Conservation (phyloP, 129 eudicot species). For the Apium graveolens region DNA sequence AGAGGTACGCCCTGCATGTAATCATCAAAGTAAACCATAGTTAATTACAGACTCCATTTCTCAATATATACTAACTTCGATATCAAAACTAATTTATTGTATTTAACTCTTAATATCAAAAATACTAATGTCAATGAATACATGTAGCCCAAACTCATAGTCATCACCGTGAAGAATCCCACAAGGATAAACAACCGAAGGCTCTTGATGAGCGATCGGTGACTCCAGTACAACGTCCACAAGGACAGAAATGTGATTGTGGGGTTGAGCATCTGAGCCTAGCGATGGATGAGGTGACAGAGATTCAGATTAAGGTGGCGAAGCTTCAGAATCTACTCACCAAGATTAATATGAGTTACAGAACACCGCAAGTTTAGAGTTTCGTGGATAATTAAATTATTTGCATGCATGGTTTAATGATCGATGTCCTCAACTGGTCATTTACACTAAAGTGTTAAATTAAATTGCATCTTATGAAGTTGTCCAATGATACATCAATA, state of each 20-base stretch:
- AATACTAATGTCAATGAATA: neutral
- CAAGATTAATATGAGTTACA: neutral
- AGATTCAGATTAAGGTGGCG: conserved; percentile 4
- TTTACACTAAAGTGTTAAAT: too few relatives aligned
- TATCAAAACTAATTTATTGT: too few relatives aligned
- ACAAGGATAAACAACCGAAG: neutral
- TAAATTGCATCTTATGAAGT: too few relatives aligned
- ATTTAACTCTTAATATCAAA: too few relatives aligned
- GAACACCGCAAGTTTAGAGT: neutral
- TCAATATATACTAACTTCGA: too few relatives aligned
- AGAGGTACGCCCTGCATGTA: neutral
- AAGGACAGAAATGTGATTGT: neutral
- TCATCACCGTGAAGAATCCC: neutral
- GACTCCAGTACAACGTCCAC: neutral
- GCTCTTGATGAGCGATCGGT: neutral
- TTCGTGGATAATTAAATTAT: neutral
- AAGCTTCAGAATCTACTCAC: conserved; percentile 3
- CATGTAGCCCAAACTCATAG: neutral
- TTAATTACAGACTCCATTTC: neutral
- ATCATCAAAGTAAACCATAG: neutral
- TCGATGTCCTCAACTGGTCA: too few relatives aligned
- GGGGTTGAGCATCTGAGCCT: neutral
- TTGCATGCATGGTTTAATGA: too few relatives aligned
- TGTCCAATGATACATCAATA: too few relatives aligned
- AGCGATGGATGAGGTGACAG: conserved; percentile 4